phyloP scores from a whole-genome alignment of 371 early-diverging fungal species.

The Syncephalastrum sp. region DNA sequence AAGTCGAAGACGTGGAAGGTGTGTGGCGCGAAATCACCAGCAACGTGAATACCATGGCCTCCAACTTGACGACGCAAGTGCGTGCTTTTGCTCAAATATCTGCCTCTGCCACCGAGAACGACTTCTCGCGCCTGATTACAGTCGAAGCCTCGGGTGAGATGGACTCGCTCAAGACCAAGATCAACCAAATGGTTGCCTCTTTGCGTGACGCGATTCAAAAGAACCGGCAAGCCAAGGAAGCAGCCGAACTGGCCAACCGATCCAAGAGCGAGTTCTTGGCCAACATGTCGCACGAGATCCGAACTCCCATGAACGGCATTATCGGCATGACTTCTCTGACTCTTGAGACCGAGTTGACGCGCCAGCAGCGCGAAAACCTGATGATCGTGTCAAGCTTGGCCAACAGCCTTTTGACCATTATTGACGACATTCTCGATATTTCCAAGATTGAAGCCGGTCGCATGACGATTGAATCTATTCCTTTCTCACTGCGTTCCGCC shows the following conservation, averaged over 20 bases:
- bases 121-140: conserved; percentile 61
- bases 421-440: conserved; percentile 76
- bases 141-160: conserved; percentile 65
- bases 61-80: conserved; percentile 48
- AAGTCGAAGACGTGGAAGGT: conserved; percentile 45
- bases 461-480: conserved; percentile 61
- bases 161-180: conserved; percentile 71
- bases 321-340: conserved; percentile 68
- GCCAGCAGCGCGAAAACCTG: conserved; percentile 69
- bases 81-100: conserved; percentile 59
- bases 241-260: conserved; percentile 52
- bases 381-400: conserved; percentile 65
- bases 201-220: conserved; percentile 63
- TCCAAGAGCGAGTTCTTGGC: conserved; percentile 70
- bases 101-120: conserved; percentile 56
- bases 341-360: conserved; percentile 57
- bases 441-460: conserved; percentile 79
- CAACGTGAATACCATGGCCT: conserved; percentile 49
- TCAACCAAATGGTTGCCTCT: conserved; percentile 66
- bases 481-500: conserved; percentile 57
- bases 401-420: conserved; percentile 62
- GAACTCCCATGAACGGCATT: conserved; percentile 57
- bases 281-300: conserved; percentile 67
- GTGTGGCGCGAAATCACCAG: conserved; percentile 51
- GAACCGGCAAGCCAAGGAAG: conserved; percentile 54